Percentiles rank a stretch among this genome's conserved stretches.
These are phyloP conservation scores for Candolleomyces eurysporus DNA, from an alignment of 768 basidiomycete genomes.

Conservation along the genomic window DNA sequence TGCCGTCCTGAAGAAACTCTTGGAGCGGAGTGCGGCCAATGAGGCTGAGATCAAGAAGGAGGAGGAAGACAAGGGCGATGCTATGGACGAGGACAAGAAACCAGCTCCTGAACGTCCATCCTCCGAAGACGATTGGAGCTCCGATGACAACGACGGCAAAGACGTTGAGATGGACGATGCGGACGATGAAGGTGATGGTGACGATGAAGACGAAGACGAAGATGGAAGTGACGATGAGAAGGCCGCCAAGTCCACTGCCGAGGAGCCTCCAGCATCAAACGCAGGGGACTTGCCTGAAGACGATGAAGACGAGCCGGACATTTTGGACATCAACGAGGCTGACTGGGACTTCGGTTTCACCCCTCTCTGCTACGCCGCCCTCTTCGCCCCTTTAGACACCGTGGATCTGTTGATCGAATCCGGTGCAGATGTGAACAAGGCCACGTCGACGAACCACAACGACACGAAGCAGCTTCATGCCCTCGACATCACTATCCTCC, in stretches of 20 bases:
- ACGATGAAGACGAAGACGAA: constrained; percentile 22
- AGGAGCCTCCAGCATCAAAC: constrained; percentile 5
- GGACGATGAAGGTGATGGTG: constrained; percentile 22
- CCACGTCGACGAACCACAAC: constrained; percentile 25
- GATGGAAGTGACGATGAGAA: constrained; percentile 14
- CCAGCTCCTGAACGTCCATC: constrained; percentile 31
- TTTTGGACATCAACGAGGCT: constrained; percentile 49
- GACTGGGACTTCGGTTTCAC: constrained; percentile 63
- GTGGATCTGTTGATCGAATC: constrained; percentile 46
- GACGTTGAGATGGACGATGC: constrained; percentile 32
- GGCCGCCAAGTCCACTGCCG: constrained; percentile 14
- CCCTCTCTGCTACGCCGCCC: constrained; percentile 49
- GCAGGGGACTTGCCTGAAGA: constrained; percentile 47
- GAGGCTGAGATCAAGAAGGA: constrained; percentile 24
- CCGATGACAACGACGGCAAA: constrained; percentile 37
- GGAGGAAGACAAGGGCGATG: constrained; percentile 19
- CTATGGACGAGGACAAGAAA: constrained; percentile 22
- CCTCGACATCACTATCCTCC: constrained; percentile 36
- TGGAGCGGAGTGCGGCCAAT: constrained; percentile 47
- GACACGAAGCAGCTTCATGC: constrained; percentile 31
- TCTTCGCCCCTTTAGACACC: constrained; percentile 42
- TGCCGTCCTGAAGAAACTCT: constrained; percentile 44
- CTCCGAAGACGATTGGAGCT: constrained; percentile 53
- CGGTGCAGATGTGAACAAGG: constrained; percentile 44
- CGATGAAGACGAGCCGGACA: constrained; percentile 46